Evolutionary conservation across 495 filamentous ascomycete genomes (phyloP), one percentile per base, ranked within the genome.

Genomic region (Aspergillus panamensis): DNA sequence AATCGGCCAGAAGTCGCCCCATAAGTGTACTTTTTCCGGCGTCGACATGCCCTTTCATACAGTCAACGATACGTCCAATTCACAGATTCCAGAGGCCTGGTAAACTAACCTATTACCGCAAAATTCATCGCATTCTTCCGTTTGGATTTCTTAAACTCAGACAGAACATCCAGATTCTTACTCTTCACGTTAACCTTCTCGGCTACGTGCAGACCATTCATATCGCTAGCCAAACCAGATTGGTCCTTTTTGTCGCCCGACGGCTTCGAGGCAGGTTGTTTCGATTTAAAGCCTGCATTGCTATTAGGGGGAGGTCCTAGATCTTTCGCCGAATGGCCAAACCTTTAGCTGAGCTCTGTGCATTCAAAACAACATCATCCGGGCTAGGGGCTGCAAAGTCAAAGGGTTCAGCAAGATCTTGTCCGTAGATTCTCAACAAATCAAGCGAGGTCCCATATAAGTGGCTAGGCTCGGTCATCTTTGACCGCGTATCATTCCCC

Each of bases 1-100:
- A 81, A 66, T 97, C 95, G 31, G 90, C 87, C 16, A 98, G 78
- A n/a, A 98, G 74, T 14, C 94, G 84, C 9, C 94, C 94, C 95
- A 97, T 97, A 16, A 98, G 78, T 14, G 94, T 98, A 73, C 91
- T 96, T 73, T 98, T 98, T 30, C 94, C 94, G 43, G 93, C 91
- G 73, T 98, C 94, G 45, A 98, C 94, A 72, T 98, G 94, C 35
- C 94, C 91, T 92, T 6, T 30, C 20, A 31, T 16, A 17, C 44
- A 29, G 31, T 71, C 49, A 74, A 61, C 35, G 39, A 21, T 5
- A 17, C 25, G 29, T 14, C 19, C n/a, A 10, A 14, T n/a, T 0
- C 17, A 4, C 4, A 17, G 4, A 39, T 2, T 16, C n/a, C 25
- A 30, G 30, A 39, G 21, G n/a, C 30, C 1, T 1, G 5, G 25